These are phyloP conservation scores for Cruciata laevipes DNA, from an alignment of 257 asterid genomes.

Conservation along the genomic window DNA sequence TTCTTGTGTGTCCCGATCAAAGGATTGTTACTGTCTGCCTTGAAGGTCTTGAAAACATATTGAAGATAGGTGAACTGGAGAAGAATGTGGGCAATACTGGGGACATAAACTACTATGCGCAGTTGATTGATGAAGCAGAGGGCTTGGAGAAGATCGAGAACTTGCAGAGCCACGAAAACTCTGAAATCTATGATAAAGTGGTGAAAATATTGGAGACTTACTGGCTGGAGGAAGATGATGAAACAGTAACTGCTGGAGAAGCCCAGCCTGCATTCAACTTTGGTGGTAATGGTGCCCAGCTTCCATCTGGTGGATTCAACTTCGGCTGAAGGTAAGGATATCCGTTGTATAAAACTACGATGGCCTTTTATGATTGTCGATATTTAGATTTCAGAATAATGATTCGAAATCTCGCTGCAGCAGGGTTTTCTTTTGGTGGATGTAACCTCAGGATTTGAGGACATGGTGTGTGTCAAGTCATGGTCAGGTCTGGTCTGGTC, in stretches of 20 bases:
- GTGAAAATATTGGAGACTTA: constrained; percentile 64
- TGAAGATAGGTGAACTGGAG: constrained; percentile 71
- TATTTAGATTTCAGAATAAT: too few relatives aligned
- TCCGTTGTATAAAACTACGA: neutral
- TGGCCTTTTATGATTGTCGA: neutral
- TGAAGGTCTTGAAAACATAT: constrained; percentile 72
- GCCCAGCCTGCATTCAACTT: constrained; percentile 50
- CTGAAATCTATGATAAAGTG: constrained; percentile 70
- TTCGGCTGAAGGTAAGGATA: constrained; percentile 25
- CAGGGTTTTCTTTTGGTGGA: constrained; percentile 21
- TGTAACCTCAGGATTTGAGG: constrained; percentile 4
- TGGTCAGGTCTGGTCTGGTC: constrained; percentile 27
- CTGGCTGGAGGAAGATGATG: constrained; percentile 64
- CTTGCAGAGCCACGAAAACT: constrained; percentile 71
- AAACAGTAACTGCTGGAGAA: constrained; percentile 43
- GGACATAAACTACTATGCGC: constrained; percentile 51
- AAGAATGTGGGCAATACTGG: constrained; percentile 49
- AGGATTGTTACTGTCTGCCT: constrained; percentile 62
- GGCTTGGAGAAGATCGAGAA: constrained; percentile 72
- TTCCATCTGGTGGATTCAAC: constrained; percentile 23
- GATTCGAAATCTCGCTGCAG: neutral
- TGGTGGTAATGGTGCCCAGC: constrained; percentile 55
- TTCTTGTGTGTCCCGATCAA: constrained; percentile 73
- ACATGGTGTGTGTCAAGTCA: constrained; percentile 23
- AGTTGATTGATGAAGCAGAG: constrained; percentile 65